Percentiles rank a stretch among this genome's conserved stretches.
phyloP scores from a whole-genome alignment of 306 rosid species.

The Mimosa bimucronata region DNA sequence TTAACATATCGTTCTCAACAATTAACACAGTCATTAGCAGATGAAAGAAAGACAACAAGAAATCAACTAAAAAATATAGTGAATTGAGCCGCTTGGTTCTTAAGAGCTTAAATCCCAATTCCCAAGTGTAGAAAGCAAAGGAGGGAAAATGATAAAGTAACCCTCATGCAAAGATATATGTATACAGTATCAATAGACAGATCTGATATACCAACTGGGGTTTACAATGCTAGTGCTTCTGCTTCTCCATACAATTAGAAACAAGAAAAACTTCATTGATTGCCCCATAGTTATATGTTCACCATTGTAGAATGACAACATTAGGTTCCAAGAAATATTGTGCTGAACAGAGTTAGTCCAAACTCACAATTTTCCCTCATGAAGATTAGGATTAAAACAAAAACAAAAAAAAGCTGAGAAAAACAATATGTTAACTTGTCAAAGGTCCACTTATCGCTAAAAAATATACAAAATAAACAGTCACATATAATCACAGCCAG shows the following conservation, averaged over 20 bases:
- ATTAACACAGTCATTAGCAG: neutral
- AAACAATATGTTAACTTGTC: neutral
- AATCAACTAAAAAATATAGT: neutral
- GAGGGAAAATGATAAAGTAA: neutral
- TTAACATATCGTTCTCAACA: too few species aligned
- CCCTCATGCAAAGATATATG: neutral
- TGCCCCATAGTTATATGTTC: neutral
- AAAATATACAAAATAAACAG: neutral
- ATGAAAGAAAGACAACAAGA: neutral
- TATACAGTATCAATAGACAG: neutral
- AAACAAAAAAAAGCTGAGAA: neutral
- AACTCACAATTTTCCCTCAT: neutral
- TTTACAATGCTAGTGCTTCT: neutral
- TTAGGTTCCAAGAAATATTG: neutral
- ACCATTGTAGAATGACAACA: constrained; percentile 5
- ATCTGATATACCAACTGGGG: neutral
- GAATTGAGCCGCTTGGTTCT: neutral
- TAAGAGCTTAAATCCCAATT: neutral
- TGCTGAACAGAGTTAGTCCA: neutral
- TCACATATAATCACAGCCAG: neutral
- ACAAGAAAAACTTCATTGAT: neutral
- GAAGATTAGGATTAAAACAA: neutral
- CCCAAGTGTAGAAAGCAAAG: neutral
- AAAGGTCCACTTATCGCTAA: neutral
- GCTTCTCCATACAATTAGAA: neutral